These are phyloP conservation scores for Apiospora marii DNA, from an alignment of 2,329 filamentous ascomycete species.

Conservation along the genomic window DNA sequence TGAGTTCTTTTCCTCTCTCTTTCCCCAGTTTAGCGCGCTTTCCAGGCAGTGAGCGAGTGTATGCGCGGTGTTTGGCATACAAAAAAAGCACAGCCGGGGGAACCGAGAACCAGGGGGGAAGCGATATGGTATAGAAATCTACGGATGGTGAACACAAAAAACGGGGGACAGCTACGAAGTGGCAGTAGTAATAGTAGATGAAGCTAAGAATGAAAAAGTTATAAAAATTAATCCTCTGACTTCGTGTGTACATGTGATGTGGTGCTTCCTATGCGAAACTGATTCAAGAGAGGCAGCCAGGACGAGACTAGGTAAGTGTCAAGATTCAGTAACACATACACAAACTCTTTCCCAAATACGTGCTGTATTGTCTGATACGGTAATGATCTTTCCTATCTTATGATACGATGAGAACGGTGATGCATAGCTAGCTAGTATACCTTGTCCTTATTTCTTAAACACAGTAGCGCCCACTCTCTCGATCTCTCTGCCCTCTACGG, in stretches of 20 bases:
- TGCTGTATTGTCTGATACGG: not conserved
- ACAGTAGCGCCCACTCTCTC: conserved; percentile 75
- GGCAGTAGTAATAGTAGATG: conserved; percentile 20
- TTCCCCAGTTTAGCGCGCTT: not conserved
- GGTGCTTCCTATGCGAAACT: not conserved
- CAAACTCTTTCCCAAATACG: not conserved
- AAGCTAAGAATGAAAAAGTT: conserved; percentile 19
- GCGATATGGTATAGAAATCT: conserved; percentile 20
- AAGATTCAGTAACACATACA: not conserved
- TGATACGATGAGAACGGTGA: not conserved
- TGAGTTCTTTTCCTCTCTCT: not conserved
- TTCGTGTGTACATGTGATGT: not conserved
- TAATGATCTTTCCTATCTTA: no score
- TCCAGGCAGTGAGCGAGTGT: conserved; percentile 1
- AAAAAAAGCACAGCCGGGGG: not conserved
- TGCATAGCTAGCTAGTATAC: not conserved
- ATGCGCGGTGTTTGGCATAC: not conserved
- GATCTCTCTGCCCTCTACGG: conserved; percentile 76
- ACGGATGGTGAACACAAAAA: conserved; percentile 12
- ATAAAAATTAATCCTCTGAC: not conserved
- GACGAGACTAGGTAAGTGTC: not conserved
- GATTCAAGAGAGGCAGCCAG: not conserved
- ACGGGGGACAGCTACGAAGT: conserved; percentile 1
- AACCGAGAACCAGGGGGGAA: not conserved
- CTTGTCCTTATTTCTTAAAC: conserved; percentile 55